phyloP scores from a whole-genome alignment of 768 basidiomycete species.

The Amanita molliuscula region DNA sequence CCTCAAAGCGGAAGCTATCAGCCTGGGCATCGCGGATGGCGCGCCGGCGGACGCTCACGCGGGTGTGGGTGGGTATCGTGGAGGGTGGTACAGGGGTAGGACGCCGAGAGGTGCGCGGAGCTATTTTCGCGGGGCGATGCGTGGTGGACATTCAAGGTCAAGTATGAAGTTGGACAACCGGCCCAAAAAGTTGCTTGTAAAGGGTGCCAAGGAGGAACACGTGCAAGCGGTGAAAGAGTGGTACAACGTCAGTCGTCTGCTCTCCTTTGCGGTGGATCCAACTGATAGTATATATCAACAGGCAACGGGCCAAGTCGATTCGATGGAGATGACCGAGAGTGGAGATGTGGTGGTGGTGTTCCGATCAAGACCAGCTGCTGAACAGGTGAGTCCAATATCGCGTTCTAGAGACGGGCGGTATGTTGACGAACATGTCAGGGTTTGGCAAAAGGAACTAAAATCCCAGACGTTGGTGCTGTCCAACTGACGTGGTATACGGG shows the following conservation, averaged over 20 bases:
- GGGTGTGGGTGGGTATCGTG: conserved; percentile 40
- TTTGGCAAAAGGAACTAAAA: conserved; percentile 57
- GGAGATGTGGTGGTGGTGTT: conserved; percentile 61
- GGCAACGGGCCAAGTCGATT: conserved; percentile 65
- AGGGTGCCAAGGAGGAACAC: conserved; percentile 44
- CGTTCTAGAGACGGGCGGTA: neutral
- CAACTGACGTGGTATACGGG: conserved; percentile 58
- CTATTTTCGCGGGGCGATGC: conserved; percentile 50
- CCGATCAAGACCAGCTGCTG: conserved; percentile 61
- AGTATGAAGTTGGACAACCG: conserved; percentile 91
- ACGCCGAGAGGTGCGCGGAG: conserved; percentile 49
- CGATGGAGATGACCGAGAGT: conserved; percentile 40
- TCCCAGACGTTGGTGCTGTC: conserved; percentile 56
- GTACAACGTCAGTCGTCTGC: conserved; percentile 53
- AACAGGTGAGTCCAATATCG: conserved; percentile 42
- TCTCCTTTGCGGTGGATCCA: neutral
- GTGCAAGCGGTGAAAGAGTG: conserved; percentile 64
- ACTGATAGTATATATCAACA: conserved; percentile 15
- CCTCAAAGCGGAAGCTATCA: conserved; percentile 76
- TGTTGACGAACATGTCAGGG: conserved; percentile 31
- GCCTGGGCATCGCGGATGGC: conserved; percentile 47
- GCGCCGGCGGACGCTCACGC: conserved; percentile 15
- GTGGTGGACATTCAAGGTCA: conserved; percentile 49
- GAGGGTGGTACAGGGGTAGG: conserved; percentile 55
- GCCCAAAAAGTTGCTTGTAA: conserved; percentile 69